Percentiles rank a stretch among this genome's conserved stretches.
phyloP scores from a whole-genome alignment of 768 basidiomycete species.

The Tricholomella constricta region DNA sequence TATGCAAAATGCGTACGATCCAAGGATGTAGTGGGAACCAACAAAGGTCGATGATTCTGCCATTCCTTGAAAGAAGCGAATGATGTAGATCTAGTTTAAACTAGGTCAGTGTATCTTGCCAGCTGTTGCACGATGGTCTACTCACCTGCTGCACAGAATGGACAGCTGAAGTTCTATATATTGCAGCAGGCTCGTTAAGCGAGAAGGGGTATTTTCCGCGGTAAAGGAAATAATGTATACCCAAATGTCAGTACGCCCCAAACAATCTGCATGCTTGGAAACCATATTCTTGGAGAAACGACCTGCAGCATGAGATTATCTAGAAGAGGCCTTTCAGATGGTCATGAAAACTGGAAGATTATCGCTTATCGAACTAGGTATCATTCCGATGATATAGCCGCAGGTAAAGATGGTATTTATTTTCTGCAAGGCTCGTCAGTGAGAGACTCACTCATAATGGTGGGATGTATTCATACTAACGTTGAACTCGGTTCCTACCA shows the following conservation, averaged over 20 bases:
- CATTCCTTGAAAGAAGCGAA: constrained; percentile 73
- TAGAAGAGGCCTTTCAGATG: constrained; percentile 20
- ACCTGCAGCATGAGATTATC: constrained; percentile 70
- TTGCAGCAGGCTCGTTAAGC: background rate
- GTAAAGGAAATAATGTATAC: constrained; percentile 29
- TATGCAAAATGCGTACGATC: constrained; percentile 51
- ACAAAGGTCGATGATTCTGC: constrained; percentile 78
- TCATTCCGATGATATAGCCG: constrained; percentile 76
- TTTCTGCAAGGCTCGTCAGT: constrained; percentile 39
- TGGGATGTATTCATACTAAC: constrained; percentile 28
- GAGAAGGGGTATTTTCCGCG: background rate
- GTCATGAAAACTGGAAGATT: background rate
- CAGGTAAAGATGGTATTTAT: constrained; percentile 74
- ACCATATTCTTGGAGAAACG: constrained; percentile 64
- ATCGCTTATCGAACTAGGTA: constrained; percentile 49
- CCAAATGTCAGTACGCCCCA: constrained; percentile 71
- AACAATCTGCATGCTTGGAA: constrained; percentile 63
- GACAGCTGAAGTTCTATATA: constrained; percentile 53
- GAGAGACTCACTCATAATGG: constrained; percentile 3
- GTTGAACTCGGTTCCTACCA: constrained; percentile 67
- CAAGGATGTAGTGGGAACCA: constrained; percentile 72
- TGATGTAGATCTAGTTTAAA: constrained; percentile 58
- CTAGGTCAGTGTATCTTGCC: background rate
- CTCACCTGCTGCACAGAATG: constrained; percentile 57
- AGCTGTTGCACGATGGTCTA: background rate